phyloP scores from a whole-genome alignment of 2,329 filamentous ascomycete genomes.

The Alternaria metachromatica region DNA sequence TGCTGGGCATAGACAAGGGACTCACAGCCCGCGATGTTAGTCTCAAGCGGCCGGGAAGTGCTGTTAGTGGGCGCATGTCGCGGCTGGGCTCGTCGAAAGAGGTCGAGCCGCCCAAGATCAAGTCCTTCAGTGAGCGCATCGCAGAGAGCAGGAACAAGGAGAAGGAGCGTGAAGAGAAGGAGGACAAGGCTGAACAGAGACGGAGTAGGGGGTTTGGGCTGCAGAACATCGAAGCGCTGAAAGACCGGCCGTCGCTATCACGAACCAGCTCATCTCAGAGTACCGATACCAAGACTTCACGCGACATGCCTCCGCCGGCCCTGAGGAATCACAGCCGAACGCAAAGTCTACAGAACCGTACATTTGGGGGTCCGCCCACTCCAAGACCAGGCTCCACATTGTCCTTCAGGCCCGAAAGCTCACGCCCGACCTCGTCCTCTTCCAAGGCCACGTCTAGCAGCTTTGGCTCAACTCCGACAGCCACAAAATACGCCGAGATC shows the following conservation, averaged over 20 bases:
- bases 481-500: conserved; percentile 42
- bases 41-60: conserved; percentile 65
- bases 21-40: conserved; percentile 82
- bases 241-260: conserved; percentile 31
- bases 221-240: conserved; percentile 34
- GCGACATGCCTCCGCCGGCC: conserved; percentile 25
- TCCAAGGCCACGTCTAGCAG: conserved; percentile 32
- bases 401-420: conserved; percentile 26
- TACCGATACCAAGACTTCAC: conserved; percentile 26
- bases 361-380: conserved; percentile 2
- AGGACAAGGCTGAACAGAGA: conserved; percentile 51
- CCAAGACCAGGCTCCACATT: conserved; percentile 32
- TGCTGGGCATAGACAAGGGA: conserved; percentile 90
- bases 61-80: conserved; percentile 15
- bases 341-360: conserved; percentile 20
- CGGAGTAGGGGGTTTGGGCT: conserved; percentile 52
- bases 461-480: conserved; percentile 25
- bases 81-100: conserved; percentile 54
- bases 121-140: conserved; percentile 85
- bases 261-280: conserved; percentile 37
- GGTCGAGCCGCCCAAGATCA: conserved; percentile 45
- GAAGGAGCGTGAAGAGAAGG: conserved; percentile 53
- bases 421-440: conserved; percentile 27
- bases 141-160: conserved; percentile 66
- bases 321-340: conserved; percentile 16